These are phyloP conservation scores for Ampelocalamus luodianensis DNA, from an alignment of 176 grass and related monocot genomes.

Conservation along the genomic window DNA sequence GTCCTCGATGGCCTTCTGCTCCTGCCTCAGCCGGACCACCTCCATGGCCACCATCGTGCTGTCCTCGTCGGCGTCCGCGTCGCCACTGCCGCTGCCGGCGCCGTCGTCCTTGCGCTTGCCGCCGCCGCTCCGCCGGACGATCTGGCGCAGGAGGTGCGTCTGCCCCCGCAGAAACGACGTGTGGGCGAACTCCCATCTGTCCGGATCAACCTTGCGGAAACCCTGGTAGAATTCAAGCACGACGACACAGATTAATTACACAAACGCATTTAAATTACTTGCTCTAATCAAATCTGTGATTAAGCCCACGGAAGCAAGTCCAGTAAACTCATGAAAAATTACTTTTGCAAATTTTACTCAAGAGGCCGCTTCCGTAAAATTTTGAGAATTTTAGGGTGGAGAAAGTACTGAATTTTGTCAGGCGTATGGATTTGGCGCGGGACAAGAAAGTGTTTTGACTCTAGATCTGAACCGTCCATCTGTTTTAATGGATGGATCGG, in stretches of 20 bases:
- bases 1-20: slow-evolving; percentile 67
- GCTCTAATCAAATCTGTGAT: background rate
- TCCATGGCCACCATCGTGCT: slow-evolving; percentile 60
- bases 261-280: background rate
- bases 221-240: slow-evolving; percentile 37
- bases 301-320: too few species aligned
- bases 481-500: background rate
- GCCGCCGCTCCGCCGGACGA: slow-evolving; percentile 55
- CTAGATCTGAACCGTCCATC: background rate
- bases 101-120: slow-evolving; percentile 46
- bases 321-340: too few species aligned
- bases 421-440: too few species aligned
- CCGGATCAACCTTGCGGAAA: slow-evolving; percentile 78
- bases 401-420: too few species aligned
- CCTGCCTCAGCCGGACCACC: slow-evolving; percentile 59
- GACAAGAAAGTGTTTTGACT: too few species aligned
- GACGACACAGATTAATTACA: background rate
- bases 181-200: slow-evolving; percentile 86
- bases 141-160: slow-evolving; percentile 64
- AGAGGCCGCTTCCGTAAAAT: too few species aligned
- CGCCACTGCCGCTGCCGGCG: background rate
- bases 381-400: too few species aligned
- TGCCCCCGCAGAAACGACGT: slow-evolving; percentile 66
- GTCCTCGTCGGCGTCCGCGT: background rate
- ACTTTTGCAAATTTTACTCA: too few species aligned